A percentile compares a stretch with the other conserved stretches of the same genome.
phyloP scores from a whole-genome alignment of 2,329 filamentous ascomycete genomes.

The Zasmidium cellare region DNA sequence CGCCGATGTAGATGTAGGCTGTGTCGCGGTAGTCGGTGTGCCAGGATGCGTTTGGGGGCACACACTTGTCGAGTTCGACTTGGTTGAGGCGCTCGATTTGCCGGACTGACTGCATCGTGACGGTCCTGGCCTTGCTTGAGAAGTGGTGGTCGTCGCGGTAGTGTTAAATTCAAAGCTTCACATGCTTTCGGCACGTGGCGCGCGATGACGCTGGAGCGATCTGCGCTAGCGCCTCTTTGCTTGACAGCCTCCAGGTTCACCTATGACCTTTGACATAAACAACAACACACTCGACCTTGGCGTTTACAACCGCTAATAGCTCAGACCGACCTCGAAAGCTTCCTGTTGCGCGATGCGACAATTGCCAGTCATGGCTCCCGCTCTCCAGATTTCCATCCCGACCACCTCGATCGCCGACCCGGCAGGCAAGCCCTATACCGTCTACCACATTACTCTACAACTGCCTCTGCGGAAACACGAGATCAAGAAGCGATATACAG shows the following conservation, averaged over 20 bases:
- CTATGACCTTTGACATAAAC: not conserved
- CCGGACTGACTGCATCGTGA: slow-evolving; percentile 86
- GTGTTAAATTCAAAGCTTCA: not conserved
- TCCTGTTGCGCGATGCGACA: not conserved
- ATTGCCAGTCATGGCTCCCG: slow-evolving; percentile 40
- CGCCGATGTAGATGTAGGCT: slow-evolving; percentile 94
- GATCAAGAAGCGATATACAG: slow-evolving; percentile 78
- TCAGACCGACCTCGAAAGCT: not conserved
- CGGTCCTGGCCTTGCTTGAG: not conserved
- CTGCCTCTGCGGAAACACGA: slow-evolving; percentile 75
- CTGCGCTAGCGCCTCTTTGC: not conserved
- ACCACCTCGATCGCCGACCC: slow-evolving; percentile 51
- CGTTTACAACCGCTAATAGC: not conserved
- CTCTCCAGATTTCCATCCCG: slow-evolving; percentile 49
- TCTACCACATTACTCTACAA: slow-evolving; percentile 76
- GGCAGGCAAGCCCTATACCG: slow-evolving; percentile 66
- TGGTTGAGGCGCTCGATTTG: slow-evolving; percentile 92
- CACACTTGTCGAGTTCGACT: slow-evolving; percentile 87
- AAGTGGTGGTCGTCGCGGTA: not conserved
- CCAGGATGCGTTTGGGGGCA: slow-evolving; percentile 86
- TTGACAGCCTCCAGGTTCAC: not conserved
- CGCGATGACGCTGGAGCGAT: slow-evolving; percentile 2
- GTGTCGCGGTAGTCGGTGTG: slow-evolving; percentile 97
- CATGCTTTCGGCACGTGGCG: slow-evolving; percentile 2
- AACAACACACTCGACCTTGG: not conserved